Evolutionary conservation across 2,329 filamentous ascomycete genomes (phyloP).

Genomic region (Neopestalotiopsis sp.): DNA sequence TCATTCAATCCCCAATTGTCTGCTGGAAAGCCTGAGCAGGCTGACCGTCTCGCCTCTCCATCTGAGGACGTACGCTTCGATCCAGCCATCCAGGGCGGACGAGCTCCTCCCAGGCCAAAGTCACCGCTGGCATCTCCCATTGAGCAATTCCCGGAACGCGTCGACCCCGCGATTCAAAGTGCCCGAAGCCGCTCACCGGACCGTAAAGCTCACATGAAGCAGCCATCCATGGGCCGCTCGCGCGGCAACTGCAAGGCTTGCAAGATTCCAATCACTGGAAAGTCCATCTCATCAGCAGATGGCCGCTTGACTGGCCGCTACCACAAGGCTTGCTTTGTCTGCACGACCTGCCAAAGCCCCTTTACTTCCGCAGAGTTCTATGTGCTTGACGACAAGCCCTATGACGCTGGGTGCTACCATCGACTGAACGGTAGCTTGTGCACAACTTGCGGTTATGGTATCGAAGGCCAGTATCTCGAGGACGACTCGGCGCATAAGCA

Average conservation of each 20-base stretch:
- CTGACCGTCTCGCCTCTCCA: constrained; percentile 18
- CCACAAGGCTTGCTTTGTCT: constrained; percentile 94
- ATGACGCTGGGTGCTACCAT: constrained; percentile 93
- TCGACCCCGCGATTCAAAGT: constrained; percentile 25
- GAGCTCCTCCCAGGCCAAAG: constrained; percentile 17
- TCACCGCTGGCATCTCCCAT: constrained; percentile 27
- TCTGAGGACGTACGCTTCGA: constrained; percentile 35
- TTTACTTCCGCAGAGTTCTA: constrained; percentile 93
- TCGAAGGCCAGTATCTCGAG: constrained; percentile 93
- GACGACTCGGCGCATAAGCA: constrained; percentile 81
- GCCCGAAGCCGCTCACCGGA: constrained; percentile 32
- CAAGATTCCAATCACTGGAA: constrained; percentile 77
- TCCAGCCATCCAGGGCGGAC: constrained; percentile 32
- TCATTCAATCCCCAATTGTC: constrained; percentile 39
- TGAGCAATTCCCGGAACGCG: constrained; percentile 3
- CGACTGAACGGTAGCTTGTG: constrained; percentile 88
- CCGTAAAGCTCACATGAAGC: constrained; percentile 43
- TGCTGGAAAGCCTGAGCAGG: constrained; percentile 25
- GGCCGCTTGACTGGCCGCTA: constrained; percentile 91
- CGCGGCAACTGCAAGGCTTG: constrained; percentile 88
- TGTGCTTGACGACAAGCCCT: constrained; percentile 84
- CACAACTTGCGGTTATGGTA: constrained; percentile 78
- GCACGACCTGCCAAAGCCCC: constrained; percentile 78
- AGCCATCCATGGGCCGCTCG: constrained; percentile 46
- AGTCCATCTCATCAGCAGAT: constrained; percentile 92